Base-by-base conservation (phyloP, 1,139 yeast species). In the Geotrichum phurueaensis region DNA sequence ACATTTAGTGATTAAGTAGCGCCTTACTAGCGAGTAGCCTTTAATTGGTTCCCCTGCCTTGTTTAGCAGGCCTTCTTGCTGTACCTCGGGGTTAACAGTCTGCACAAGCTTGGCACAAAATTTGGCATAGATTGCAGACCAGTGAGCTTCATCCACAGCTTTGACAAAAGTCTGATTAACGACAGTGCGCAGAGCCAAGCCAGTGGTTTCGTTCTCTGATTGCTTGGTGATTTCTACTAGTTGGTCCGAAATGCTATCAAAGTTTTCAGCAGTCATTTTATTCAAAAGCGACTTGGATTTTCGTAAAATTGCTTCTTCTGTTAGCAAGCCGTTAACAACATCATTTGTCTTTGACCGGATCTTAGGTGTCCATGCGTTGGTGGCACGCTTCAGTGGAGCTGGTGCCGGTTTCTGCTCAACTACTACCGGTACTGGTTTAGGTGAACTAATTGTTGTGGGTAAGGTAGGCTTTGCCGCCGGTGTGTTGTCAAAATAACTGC, bases 41-140 rank as follows among this genome's bases (percentile, higher is more conserved):
- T 76, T 69, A 48, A 81, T 78, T 60, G 79, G 80, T 60, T 81
- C 78, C 55, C 87, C 89, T 53, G 68, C 68, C 56, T 78, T 79
- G 63, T 80, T 81, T 57, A 77, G 76, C 58, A 79, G 75, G 60
- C 79, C 78, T 56, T 79, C 82, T 68, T 89, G 94, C 62, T 78
- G 79, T 65, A 92, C 84, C 59, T 86, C 94, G 48, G 83, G 82
- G 57, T 85, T 81, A 62, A 90, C 81, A 52, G 79, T 80, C 64
- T 84, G 83, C 70, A 89, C 85, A 80, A 92, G 82, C 74, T 86
- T 87, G 66, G 88, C 87, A 78, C 97, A 91, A 79, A 94, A 87
- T 70, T 87, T 87, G n/a, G 99, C 99, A 73, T 94, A 94, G 91
- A 95, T 90, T 59, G 87, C 84, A 48, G 97, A 90, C 98, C 98